Base-by-base conservation (phyloP, 2,329 filamentous ascomycete genomes). In the Metarhizium sp. region DNA sequence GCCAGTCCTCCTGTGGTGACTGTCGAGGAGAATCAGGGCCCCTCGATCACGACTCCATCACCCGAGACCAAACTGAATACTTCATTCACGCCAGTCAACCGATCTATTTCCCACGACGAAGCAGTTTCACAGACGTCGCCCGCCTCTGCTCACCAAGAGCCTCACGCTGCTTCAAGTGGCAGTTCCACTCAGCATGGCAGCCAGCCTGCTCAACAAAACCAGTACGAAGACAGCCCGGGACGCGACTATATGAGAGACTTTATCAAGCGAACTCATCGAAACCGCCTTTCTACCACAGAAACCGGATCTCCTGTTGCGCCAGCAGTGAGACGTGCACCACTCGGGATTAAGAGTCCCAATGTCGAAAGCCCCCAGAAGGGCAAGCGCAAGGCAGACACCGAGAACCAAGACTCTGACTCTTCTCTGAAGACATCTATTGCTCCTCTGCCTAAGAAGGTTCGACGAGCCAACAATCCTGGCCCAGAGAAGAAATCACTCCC, bases 311-410 rank as follows among this genome's bases (percentile, higher is more conserved):
- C 67, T 14, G 60, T 68, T 29, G 62, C 66, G 6, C 56, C 58
- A 7, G n/a, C 54, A 6, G 20, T 50, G 1, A 63, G 66, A 58
- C 64, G 70, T 38, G 60, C 60, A 40, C 67, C 70, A 49, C 63
- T 72, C 18, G 69, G 61, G 32, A 61, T 58, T 55, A 68, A 67
- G 64, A 71, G 67, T 62, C 67, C 68, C 60, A 72, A 72, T 54
- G 62, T 66, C 30, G 64, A 63, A 32, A 70, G 67, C 55, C 67
- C 69, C 2, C 53, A 60, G 34, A 70, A 67, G 63, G 48, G 43
- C 1, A 71, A 71, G 60, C 67, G 66, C 25, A 71, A 70, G 57
- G 60, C 61, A 2, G 63, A 68, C 1, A 59, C 57, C 7, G 63
- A 59, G 7, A 53, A 55, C 4, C 53, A 34, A 2, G 62, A 63